These are phyloP conservation scores for Phellinidium pouzarii DNA, from an alignment of 1,284 basidiomycete genomes.

Conservation along the genomic window DNA sequence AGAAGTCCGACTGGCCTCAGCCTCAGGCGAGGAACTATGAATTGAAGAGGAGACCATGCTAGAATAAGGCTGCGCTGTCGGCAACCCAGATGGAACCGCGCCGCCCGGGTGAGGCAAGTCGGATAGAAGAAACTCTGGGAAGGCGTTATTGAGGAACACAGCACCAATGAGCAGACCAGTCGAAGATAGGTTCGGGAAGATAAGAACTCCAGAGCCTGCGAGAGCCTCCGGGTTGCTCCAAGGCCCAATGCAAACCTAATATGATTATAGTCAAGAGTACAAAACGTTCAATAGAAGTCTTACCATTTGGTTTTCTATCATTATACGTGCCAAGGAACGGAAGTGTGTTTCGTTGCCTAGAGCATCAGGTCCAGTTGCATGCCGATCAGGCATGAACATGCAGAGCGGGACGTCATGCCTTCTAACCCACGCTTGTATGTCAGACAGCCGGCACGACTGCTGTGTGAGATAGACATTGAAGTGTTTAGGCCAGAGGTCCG, in stretches of 20 bases:
- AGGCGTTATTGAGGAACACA: constrained; percentile 42
- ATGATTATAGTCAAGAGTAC: constrained; percentile 14
- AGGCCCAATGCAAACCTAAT: constrained; percentile 48
- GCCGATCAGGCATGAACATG: constrained; percentile 56
- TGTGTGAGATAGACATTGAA: constrained; percentile 41
- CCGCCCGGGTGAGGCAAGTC: constrained; percentile 15
- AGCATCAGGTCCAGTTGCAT: constrained; percentile 40
- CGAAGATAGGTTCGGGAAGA: constrained; percentile 51
- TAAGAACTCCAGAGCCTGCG: constrained; percentile 47
- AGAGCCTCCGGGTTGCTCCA: constrained; percentile 41
- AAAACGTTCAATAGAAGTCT: constrained; percentile 23
- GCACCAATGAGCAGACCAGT: constrained; percentile 52
- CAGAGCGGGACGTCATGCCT: constrained; percentile 42
- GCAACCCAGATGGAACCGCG: constrained; percentile 10
- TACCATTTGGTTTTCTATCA: constrained; percentile 48
- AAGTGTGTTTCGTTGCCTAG: constrained; percentile 47
- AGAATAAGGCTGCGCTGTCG: constrained; percentile 1
- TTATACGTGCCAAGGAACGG: constrained; percentile 42
- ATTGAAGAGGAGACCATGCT: constrained; percentile 18
- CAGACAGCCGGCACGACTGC: constrained; percentile 37
- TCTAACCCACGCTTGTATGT: constrained; percentile 45
- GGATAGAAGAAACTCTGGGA: constrained; percentile 43
- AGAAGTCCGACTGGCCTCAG: neutral
- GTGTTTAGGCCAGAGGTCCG: constrained; percentile 42
- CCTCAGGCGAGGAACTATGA: constrained; percentile 21